phyloP scores from a whole-genome alignment of 2,329 filamentous ascomycete genomes.

The Apiospora sp. region DNA sequence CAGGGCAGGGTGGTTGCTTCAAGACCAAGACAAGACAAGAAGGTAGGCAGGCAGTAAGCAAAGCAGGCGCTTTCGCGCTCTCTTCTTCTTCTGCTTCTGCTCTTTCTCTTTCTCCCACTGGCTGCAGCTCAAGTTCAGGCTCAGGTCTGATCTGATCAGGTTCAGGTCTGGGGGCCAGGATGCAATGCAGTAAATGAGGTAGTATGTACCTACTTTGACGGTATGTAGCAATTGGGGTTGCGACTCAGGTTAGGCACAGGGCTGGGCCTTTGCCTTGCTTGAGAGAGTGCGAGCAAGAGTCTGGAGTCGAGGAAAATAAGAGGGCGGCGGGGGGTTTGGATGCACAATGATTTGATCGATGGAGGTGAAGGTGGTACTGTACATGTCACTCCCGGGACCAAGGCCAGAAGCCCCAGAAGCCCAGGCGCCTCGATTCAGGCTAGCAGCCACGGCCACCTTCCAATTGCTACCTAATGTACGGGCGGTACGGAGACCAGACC shows the following conservation, averaged over 20 bases:
- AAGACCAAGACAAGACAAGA: not conserved
- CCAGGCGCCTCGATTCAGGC: conserved; percentile 15
- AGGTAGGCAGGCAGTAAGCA: not conserved
- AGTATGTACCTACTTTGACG: not conserved
- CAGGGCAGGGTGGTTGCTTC: not conserved
- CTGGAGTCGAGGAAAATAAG: conserved; percentile 9
- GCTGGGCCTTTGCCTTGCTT: conserved; percentile 17
- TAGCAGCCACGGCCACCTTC: not conserved
- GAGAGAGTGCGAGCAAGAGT: conserved; percentile 10
- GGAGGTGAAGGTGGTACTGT: not conserved
- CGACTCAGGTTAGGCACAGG: conserved; percentile 15
- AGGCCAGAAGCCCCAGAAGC: conserved; percentile 16
- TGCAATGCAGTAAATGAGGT: not conserved
- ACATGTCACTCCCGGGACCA: not conserved
- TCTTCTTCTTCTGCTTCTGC: too few relatives aligned
- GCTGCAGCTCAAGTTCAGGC: not conserved
- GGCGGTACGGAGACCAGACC: not conserved
- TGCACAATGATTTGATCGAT: conserved; percentile 20
- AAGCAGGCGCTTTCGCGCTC: not conserved
- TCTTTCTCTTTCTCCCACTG: not conserved
- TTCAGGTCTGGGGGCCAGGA: not conserved
- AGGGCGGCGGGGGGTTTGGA: conserved; percentile 17
- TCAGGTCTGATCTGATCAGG: not conserved
- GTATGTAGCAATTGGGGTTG: conserved; percentile 1
- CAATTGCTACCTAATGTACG: conserved; percentile 20